These are phyloP conservation scores for Debaryomyces sp. DNA, from an alignment of 1,139 yeast genomes.

Conservation along the genomic window DNA sequence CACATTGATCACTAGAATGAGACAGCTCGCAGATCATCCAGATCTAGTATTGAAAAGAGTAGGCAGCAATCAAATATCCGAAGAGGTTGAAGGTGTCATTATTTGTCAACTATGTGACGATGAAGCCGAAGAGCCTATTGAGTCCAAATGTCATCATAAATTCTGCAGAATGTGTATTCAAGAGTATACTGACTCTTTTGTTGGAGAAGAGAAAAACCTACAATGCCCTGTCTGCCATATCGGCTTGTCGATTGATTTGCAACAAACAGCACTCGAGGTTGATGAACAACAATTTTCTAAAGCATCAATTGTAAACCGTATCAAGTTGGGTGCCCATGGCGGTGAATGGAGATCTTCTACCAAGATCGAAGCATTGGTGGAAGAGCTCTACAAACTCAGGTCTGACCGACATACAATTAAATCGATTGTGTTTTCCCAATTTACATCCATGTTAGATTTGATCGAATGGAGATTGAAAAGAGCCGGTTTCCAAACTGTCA, in stretches of 20 bases:
- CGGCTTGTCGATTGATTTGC: slow-evolving; percentile 83
- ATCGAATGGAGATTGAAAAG: slow-evolving; percentile 93
- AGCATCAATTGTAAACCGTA: slow-evolving; percentile 86
- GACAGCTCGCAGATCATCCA: slow-evolving; percentile 98
- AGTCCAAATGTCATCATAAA: slow-evolving; percentile 88
- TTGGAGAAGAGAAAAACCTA: slow-evolving; percentile 59
- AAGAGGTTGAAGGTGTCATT: slow-evolving; percentile 57
- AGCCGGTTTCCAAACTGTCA: slow-evolving; percentile 93
- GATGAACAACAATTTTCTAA: slow-evolving; percentile 66
- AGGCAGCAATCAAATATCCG: slow-evolving; percentile 42
- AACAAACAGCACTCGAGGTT: slow-evolving; percentile 84
- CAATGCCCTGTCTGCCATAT: slow-evolving; percentile 97
- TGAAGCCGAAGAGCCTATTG: slow-evolving; percentile 96
- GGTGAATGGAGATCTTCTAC: slow-evolving; percentile 92
- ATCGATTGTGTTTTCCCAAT: slow-evolving; percentile 94
- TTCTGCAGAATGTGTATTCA: slow-evolving; percentile 91
- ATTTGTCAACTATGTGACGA: slow-evolving; percentile 95
- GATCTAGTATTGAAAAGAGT: slow-evolving; percentile 83
- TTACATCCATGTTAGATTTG: slow-evolving; percentile 92
- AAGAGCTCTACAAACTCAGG: slow-evolving; percentile 83
- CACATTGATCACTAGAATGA: slow-evolving; percentile 93
- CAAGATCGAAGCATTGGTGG: slow-evolving; percentile 93
- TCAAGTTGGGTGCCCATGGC: slow-evolving; percentile 70
- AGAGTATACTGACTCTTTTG: slow-evolving; percentile 84
- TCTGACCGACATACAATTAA: slow-evolving; percentile 89